phyloP scores from a whole-genome alignment of 2,329 filamentous ascomycete species.

The Beauveria brongniartii region DNA sequence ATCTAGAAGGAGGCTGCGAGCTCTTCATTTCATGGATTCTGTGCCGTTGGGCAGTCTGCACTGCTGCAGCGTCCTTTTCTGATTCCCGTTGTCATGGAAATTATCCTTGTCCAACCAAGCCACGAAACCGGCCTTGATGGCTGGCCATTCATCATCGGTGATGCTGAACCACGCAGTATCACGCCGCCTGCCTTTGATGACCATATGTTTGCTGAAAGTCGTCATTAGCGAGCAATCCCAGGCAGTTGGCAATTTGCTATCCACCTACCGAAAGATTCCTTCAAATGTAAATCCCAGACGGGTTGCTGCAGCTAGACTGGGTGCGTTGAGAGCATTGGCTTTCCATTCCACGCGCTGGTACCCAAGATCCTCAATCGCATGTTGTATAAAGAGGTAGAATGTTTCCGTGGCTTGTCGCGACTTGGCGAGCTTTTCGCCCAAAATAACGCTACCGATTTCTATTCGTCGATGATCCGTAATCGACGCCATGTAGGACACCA shows the following conservation, averaged over 20 bases:
- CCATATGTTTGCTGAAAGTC: slow-evolving; percentile 42
- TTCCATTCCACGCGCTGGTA: slow-evolving; percentile 59
- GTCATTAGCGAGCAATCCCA: neutral
- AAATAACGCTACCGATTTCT: slow-evolving; percentile 51
- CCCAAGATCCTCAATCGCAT: slow-evolving; percentile 45
- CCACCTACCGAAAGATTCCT: slow-evolving; percentile 43
- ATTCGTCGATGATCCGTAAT: slow-evolving; percentile 38
- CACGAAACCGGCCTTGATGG: slow-evolving; percentile 37
- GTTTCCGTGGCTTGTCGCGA: slow-evolving; percentile 50
- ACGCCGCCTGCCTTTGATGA: slow-evolving; percentile 46
- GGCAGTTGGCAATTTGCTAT: neutral
- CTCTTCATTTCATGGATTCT: neutral
- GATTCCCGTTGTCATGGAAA: slow-evolving; percentile 46
- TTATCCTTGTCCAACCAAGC: slow-evolving; percentile 47
- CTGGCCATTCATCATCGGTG: slow-evolving; percentile 49
- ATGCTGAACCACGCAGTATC: slow-evolving; percentile 56
- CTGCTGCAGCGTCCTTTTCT: slow-evolving; percentile 37
- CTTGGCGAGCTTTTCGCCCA: slow-evolving; percentile 40
- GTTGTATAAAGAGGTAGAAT: slow-evolving; percentile 45
- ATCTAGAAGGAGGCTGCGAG: neutral
- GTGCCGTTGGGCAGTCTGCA: slow-evolving; percentile 16
- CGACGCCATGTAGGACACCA: slow-evolving; percentile 38
- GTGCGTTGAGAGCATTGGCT: slow-evolving; percentile 47
- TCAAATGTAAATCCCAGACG: slow-evolving; percentile 52
- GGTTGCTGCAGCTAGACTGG: slow-evolving; percentile 44